Base-by-base conservation (phyloP, 2,329 filamentous ascomycete species). In the Neocucurbitaria cava region DNA sequence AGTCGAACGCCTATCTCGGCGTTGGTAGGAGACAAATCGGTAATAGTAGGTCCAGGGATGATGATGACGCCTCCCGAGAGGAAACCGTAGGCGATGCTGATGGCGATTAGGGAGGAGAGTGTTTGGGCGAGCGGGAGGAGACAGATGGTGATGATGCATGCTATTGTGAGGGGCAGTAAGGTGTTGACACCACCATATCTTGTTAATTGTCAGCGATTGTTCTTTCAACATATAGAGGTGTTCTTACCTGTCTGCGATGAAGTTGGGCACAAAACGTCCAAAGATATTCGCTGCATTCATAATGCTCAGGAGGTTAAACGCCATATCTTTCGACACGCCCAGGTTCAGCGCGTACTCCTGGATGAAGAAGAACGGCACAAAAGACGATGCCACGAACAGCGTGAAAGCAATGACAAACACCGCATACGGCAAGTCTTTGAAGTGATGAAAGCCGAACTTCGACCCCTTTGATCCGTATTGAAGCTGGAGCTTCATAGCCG, bases 261-360 rank as follows among this genome's bases (percentile, higher is more conserved):
- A 70, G 41, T 78, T 78, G 0, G 77, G 77, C 5, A 79, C 65
- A 44, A 79, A 74, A 7, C 78, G 73, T 8, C 78, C 78, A 68
- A 79, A 76, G 7, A 72, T 65, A 45, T 66, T 72, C 5, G 85
- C 83, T 0, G 81, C 85, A 63, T 90, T 90, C 55, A 89, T 77
- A 55, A 90, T 86, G 2, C 87, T 81, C 5, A 90, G 74, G n/a
- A 89, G 76, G 62, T 88, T 89, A 61, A 85, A 87, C 0, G 85
- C 83, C 2, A 89, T 73, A 0, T 80, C 78, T 3, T 77, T 64
- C 46, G 46, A 42, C 13, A 62, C 49, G 11, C 62, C 60, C 17
- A 66, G 42, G 10, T 51, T 33, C 8, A 66, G 49, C 17, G 59
- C 63, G 49, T 64, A 66, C 24, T 62, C 57, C 30, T 62, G 59